These are phyloP conservation scores for Fusarium zealandicum DNA, from an alignment of 2,329 filamentous ascomycete genomes.

Conservation along the genomic window DNA sequence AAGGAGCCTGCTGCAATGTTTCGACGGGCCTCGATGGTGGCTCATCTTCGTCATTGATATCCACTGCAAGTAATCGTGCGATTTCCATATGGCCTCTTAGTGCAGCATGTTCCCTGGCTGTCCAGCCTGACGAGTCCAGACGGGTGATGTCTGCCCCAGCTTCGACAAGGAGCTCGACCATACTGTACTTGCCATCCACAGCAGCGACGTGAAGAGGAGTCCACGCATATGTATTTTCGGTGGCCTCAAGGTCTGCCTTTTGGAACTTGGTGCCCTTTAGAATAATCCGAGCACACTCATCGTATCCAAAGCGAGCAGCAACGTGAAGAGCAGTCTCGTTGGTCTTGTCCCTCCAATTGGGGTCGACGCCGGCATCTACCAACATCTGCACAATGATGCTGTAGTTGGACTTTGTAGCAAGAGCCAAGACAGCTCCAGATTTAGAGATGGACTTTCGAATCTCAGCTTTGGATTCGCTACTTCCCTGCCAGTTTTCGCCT, in stretches of 20 bases:
- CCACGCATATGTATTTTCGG: conserved; percentile 89
- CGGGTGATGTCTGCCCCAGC: conserved; percentile 79
- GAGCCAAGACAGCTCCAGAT: conserved; percentile 84
- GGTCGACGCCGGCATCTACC: conserved; percentile 87
- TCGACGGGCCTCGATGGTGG: conserved; percentile 30
- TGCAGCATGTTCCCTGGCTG: conserved; percentile 89
- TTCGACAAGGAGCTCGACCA: conserved; percentile 79
- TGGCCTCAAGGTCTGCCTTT: conserved; percentile 76
- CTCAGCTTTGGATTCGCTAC: conserved; percentile 66
- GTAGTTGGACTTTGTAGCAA: conserved; percentile 90
- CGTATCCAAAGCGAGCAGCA: conserved; percentile 86
- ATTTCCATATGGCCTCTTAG: conserved; percentile 87
- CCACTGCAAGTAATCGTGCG: conserved; percentile 70
- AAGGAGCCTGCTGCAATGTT: conserved; percentile 32
- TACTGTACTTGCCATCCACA: conserved; percentile 81
- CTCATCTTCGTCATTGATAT: conserved; percentile 50
- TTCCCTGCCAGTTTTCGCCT: conserved; percentile 78
- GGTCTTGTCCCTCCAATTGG: conserved; percentile 90
- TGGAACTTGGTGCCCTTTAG: conserved; percentile 74
- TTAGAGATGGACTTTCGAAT: conserved; percentile 76
- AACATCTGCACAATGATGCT: conserved; percentile 84
- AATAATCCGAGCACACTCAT: conserved; percentile 79
- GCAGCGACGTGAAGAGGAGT: conserved; percentile 93
- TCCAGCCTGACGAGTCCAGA: conserved; percentile 90
- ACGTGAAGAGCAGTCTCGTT: conserved; percentile 93